Evolutionary conservation across 805 yeast genomes (phyloP).

Genomic region (Saccharomycopsis vini): DNA sequence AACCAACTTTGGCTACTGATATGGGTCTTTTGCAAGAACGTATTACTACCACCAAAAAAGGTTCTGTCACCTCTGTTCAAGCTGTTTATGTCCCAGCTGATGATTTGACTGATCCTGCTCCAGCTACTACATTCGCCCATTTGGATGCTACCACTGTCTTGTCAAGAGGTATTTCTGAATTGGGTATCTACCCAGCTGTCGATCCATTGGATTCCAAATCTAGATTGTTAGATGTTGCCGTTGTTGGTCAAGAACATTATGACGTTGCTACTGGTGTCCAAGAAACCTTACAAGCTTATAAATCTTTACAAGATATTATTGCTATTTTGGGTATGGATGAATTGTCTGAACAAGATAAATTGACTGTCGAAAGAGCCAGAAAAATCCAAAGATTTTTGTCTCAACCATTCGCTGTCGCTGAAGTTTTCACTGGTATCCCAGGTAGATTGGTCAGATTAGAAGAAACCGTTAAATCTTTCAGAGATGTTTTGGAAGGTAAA

Average conservation of each 20-base stretch:
- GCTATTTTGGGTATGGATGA: slow-evolving; percentile 99
- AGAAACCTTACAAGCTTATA: slow-evolving; percentile 98
- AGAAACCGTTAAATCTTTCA: slow-evolving; percentile 92
- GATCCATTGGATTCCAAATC: slow-evolving; percentile 99
- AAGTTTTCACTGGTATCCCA: slow-evolving; percentile 99
- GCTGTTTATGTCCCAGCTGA: slow-evolving; percentile 99
- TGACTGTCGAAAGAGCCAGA: slow-evolving; percentile 99
- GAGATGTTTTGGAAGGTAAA: slow-evolving; percentile 95
- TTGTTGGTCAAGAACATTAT: slow-evolving; percentile 99
- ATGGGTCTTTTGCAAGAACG: slow-evolving; percentile 99
- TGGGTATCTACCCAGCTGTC: slow-evolving; percentile 99
- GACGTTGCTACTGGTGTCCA: slow-evolving; percentile 90
- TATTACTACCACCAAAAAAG: slow-evolving; percentile 98
- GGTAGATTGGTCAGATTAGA: slow-evolving; percentile 95
- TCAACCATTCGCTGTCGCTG: slow-evolving; percentile 99
- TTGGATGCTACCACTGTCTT: slow-evolving; percentile 99
- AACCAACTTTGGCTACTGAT: slow-evolving; percentile 99
- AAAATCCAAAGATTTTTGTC: slow-evolving; percentile 99
- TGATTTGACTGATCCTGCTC: slow-evolving; percentile 99
- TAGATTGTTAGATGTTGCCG: slow-evolving; percentile 93
- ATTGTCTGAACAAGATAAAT: slow-evolving; percentile 96
- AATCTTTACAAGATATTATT: slow-evolving; percentile 99
- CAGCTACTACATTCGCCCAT: slow-evolving; percentile 99
- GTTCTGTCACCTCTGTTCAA: slow-evolving; percentile 99
- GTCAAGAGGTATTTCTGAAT: slow-evolving; percentile 98